Evolutionary conservation across 75 land plant genomes (phyloP).

Genomic region (Cunninghamia lanceolata): DNA sequence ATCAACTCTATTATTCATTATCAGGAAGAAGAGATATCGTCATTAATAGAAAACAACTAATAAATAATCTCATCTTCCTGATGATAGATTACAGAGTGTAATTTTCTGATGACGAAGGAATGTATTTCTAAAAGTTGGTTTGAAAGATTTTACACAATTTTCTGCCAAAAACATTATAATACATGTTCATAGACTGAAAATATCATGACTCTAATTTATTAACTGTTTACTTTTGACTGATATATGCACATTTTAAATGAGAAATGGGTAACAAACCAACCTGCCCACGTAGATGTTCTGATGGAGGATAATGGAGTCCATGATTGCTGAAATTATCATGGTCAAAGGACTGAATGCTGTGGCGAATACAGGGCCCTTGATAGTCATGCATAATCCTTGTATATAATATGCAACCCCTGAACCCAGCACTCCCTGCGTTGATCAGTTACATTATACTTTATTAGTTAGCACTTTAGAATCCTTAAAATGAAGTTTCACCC

Average conservation of each 20-base stretch:
- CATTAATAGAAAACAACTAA: no score
- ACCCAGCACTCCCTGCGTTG: not conserved
- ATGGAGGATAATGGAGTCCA: not conserved
- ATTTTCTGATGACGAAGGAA: no score
- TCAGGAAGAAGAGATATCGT: no score
- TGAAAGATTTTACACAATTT: no score
- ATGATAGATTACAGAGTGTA: not conserved
- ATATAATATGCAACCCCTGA: not conserved
- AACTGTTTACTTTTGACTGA: no score
- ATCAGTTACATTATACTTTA: not conserved
- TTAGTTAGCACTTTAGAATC: not conserved
- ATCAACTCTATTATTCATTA: no score
- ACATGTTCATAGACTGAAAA: no score
- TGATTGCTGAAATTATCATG: not conserved
- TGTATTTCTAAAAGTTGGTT: no score
- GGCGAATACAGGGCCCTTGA: not conserved
- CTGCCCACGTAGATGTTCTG: not conserved
- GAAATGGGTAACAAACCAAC: not conserved
- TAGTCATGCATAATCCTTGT: not conserved
- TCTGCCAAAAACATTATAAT: no score
- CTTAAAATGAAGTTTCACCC: no score
- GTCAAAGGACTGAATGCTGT: conserved; percentile 2
- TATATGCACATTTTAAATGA: no score
- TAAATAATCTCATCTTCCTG: not conserved
- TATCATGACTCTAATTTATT: no score